Base-by-base conservation (phyloP, 257 asterid species). In the Solanum pinnatisectum region DNA sequence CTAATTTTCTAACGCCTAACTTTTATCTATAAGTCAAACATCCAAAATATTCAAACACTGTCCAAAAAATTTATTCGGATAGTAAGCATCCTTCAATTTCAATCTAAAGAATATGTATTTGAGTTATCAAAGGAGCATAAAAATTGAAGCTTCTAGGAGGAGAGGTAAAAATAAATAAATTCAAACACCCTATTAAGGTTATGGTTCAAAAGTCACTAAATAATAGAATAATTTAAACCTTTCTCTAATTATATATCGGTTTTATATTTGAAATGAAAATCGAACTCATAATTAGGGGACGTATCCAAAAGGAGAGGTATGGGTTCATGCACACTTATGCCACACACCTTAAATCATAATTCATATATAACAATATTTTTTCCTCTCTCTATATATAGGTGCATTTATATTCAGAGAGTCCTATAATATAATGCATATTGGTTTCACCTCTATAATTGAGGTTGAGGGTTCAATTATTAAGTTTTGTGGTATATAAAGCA, bases 41-140 rank as follows among this genome's bases (percentile, higher is more conserved):
- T 5, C 8, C 65, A 27, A 42, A 25, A 78, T 14, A 42, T 23
- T 76, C 59, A 76, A 76, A 27, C 22, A 14, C 3, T 30, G 8
- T 5, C 8, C 0, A 0, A 0, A 49, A 49, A 49, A 49, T 0
- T 49, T 49, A 0, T 49, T 49, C 8, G 22, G 2, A 49, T 15
- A 5, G 22, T 15, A 15, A 49, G 3, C 20, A 49, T 49, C 1
- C 20, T 49, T 49, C 3, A 49, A 15, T 49, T 49, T 49, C 5
- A 49, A 49, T 49, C 3, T 5, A 49, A 6, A 49, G 1, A 49
- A 49, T 49, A 16, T 15, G 8, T 8, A 15, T 15, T 49, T 1
- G 3, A 49, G 0, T 49, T 49, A 49, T 1, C 0, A 49, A 6
- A 49, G 20, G 0, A 49, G 59, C 20, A 49, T 15, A 49, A 49